A percentile compares a stretch with the other conserved stretches of the same genome.
Conservation (phyloP, 495 filamentous ascomycete genomes). For the Aspergillus diversus region DNA sequence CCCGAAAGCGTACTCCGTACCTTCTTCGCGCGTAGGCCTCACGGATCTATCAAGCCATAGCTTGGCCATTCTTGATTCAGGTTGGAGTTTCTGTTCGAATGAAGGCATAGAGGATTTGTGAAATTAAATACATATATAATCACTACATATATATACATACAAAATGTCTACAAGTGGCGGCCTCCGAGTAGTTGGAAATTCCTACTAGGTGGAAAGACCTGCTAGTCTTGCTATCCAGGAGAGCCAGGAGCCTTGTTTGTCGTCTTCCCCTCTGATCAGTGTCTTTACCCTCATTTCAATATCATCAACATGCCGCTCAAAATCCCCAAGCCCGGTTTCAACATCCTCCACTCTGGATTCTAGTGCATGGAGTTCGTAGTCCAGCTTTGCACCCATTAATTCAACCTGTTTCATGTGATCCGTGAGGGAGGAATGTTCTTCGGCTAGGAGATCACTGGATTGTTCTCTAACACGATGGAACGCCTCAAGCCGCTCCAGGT, state of each 20-base stretch:
- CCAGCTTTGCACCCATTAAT: conserved; percentile 80
- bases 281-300: conserved; percentile 76
- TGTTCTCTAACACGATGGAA: conserved; percentile 66
- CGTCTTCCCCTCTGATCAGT: conserved; percentile 64
- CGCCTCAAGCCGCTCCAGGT: conserved; percentile 66
- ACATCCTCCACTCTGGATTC: conserved; percentile 85
- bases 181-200: not conserved
- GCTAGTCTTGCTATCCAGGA: conserved; percentile 49
- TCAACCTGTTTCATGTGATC: conserved; percentile 85
- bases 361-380: conserved; percentile 88
- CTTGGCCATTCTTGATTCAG: too few species aligned
- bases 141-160: conserved; percentile 16
- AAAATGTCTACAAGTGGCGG: conserved; percentile 8
- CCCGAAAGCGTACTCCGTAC: not conserved
- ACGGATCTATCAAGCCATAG: too few species aligned
- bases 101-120: not conserved
- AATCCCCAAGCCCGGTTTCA: conserved; percentile 79
- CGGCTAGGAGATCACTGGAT: conserved; percentile 66
- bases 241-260: conserved; percentile 62
- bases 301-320: conserved; percentile 77
- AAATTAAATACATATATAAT: not conserved
- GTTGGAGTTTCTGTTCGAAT: too few species aligned
- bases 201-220: conserved; percentile 28
- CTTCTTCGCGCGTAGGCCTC: too few species aligned
- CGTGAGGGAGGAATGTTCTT: conserved; percentile 66